These are phyloP conservation scores for Saksenaea vasiformis DNA, from an alignment of 371 early-diverging fungal genomes.

Conservation along the genomic window DNA sequence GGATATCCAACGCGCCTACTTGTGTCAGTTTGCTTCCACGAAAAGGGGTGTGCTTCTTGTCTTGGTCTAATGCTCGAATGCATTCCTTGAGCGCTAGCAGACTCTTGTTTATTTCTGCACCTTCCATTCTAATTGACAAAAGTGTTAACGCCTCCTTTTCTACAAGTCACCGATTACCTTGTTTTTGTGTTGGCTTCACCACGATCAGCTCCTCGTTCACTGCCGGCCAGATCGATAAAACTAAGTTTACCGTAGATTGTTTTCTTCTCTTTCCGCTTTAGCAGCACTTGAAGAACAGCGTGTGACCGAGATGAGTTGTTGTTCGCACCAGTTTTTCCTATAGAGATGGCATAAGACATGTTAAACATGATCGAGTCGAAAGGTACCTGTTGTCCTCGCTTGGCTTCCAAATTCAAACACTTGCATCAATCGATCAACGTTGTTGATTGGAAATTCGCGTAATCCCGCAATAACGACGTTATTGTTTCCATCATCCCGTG, in stretches of 20 bases:
- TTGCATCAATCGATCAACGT: conserved; percentile 78
- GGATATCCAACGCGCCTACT: conserved; percentile 30
- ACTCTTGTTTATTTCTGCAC: conserved; percentile 99
- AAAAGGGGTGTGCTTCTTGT: conserved; percentile 94
- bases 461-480: conserved; percentile 90
- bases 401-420: conserved; percentile 92
- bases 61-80: conserved; percentile 95
- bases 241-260: conserved; percentile 84
- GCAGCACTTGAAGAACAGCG: conserved; percentile 93
- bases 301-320: conserved; percentile 96
- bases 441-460: conserved; percentile 76
- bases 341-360: neutral
- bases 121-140: conserved; percentile 78
- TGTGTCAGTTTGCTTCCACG: conserved; percentile 97
- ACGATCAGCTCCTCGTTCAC: conserved; percentile 98
- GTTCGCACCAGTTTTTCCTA: conserved; percentile 92
- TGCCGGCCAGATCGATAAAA: conserved; percentile 99
- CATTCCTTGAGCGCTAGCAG: conserved; percentile 97
- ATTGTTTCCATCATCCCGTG: conserved; percentile 95
- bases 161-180: conserved; percentile 47
- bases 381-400: conserved; percentile 82
- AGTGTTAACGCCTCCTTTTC: neutral
- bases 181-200: conserved; percentile 91
- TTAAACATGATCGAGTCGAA: neutral
- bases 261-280: conserved; percentile 62